These are phyloP conservation scores for Aspergillus sp. DNA, from an alignment of 2,329 filamentous ascomycete species.

Conservation along the genomic window DNA sequence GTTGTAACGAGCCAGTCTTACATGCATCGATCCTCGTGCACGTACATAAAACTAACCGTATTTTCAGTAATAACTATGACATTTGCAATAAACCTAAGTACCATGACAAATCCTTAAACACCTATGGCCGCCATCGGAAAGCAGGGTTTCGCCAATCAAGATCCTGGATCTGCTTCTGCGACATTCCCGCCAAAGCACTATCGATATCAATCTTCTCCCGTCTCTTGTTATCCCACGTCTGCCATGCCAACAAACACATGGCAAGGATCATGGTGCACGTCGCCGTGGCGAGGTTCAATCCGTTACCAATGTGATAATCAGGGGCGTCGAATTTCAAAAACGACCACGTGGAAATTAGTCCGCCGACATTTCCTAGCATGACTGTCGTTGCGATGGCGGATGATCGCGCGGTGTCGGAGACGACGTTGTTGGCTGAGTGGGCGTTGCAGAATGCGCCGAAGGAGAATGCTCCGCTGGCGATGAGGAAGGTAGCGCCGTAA, in stretches of 20 bases:
- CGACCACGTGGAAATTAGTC: constrained; percentile 61
- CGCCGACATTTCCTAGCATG: constrained; percentile 71
- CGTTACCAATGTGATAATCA: constrained; percentile 66
- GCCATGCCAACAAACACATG: constrained; percentile 53
- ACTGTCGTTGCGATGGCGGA: constrained; percentile 63
- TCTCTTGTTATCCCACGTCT: constrained; percentile 58
- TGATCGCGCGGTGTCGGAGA: constrained; percentile 65
- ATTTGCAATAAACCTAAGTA: not conserved
- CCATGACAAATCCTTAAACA: not conserved
- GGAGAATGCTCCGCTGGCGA: constrained; percentile 60
- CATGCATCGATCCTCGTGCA: no score
- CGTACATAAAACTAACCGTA: no score
- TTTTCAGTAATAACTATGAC: not conserved
- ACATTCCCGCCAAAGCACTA: constrained; percentile 51
- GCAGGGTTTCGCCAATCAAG: constrained; percentile 64
- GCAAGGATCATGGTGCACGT: constrained; percentile 51
- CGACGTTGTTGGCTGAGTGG: constrained; percentile 64
- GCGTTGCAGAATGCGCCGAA: constrained; percentile 64
- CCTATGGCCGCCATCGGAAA: constrained; percentile 53
- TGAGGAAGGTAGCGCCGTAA: constrained; percentile 68
- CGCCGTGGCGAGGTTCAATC: constrained; percentile 62
- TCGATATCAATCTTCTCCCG: constrained; percentile 53
- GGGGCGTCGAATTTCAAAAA: constrained; percentile 61
- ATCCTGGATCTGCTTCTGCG: constrained; percentile 51
- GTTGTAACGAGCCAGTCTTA: no score